Base-by-base conservation (phyloP, 345 rosid genomes). In the Eucalyptus erythrocorys region DNA sequence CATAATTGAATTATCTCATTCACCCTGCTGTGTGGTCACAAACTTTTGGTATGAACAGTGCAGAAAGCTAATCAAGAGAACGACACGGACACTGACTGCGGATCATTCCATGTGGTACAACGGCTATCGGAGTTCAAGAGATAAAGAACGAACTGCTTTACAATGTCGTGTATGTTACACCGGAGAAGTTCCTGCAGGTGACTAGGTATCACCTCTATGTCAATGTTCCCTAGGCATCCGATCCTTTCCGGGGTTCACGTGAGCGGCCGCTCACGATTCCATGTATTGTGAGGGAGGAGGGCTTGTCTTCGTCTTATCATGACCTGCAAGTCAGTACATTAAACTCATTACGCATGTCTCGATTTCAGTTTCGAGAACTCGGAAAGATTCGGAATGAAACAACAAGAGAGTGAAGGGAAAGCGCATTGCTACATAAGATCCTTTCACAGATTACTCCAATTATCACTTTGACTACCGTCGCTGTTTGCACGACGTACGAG, bases 231-330 rank as follows among this genome's bases (percentile, higher is more conserved):
- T 2, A 19, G 45, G 81, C 81, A 37, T 71, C 81, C 4, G 24
- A 37, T 71, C 45, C 26, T 5, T 37, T 32, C 24, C 26, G 8
- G 26, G 27, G 4, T 21, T 7, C 43, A 17, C 7, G 8, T 0
- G 13, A 71, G 43, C 11, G 4, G 30, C 32, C 9, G 68, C 87
- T 93, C 71, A 96, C 7, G 95, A 93, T 92, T 97, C 99, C 99
- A 97, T 97, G 93, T 93, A 94, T 86, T 98, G 99, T 12, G 94
- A 92, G 21, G 95, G 87, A 50, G 99, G 99, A 37, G 99, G 98
- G 88, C 94, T 94, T 86, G 93, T 94, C 92, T 92, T 94, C 26
- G 97, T 95, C 96, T 95, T 97, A 93, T 94, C 99, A 13, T 90
- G 90, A 91, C 95, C 99, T 96, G 96, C 92, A 87, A 89, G 87